Evolutionary conservation across 2,329 filamentous ascomycete species (phyloP).

Genomic region (Epicoccum nigrum): DNA sequence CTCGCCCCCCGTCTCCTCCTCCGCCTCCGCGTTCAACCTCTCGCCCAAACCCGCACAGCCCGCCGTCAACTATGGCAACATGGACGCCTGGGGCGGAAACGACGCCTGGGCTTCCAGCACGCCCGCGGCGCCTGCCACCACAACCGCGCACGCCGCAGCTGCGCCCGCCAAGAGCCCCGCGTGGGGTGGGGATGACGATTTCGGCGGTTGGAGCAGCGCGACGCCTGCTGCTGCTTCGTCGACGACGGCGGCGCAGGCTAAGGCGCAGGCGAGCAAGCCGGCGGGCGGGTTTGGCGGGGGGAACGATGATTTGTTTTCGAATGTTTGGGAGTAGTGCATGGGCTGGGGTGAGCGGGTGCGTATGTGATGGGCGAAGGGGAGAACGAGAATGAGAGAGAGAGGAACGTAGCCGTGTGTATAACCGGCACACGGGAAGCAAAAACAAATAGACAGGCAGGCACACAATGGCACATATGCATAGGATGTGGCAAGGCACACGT

Average conservation of each 20-base stretch:
- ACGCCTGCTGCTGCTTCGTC: slow-evolving; percentile 63
- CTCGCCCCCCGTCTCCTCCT: slow-evolving; percentile 36
- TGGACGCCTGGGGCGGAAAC: slow-evolving; percentile 81
- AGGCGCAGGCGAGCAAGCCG: slow-evolving; percentile 49
- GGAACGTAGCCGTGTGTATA: too few species aligned
- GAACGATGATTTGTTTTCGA: slow-evolving; percentile 87
- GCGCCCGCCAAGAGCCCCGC: slow-evolving; percentile 56
- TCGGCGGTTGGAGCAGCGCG: slow-evolving; percentile 90
- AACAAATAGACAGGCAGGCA: too few species aligned
- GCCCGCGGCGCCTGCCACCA: slow-evolving; percentile 52
- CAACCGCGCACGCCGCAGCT: slow-evolving; percentile 32
- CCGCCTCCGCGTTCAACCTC: slow-evolving; percentile 67
- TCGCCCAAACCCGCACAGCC: slow-evolving; percentile 36
- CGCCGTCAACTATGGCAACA: slow-evolving; percentile 52
- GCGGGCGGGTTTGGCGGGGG: slow-evolving; percentile 59
- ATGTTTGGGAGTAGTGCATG: slow-evolving; percentile 85
- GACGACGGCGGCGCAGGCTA: background rate
- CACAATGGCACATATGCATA: too few species aligned
- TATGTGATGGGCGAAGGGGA: background rate
- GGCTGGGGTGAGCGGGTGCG: too few species aligned
- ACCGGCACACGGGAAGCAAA: too few species aligned
- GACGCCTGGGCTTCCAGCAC: slow-evolving; percentile 80
- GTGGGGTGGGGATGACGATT: slow-evolving; percentile 78
- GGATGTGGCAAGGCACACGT: too few species aligned
- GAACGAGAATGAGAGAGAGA: background rate